These are phyloP conservation scores for Aureobasidium sp. DNA, from an alignment of 2,329 filamentous ascomycete genomes.

Conservation along the genomic window DNA sequence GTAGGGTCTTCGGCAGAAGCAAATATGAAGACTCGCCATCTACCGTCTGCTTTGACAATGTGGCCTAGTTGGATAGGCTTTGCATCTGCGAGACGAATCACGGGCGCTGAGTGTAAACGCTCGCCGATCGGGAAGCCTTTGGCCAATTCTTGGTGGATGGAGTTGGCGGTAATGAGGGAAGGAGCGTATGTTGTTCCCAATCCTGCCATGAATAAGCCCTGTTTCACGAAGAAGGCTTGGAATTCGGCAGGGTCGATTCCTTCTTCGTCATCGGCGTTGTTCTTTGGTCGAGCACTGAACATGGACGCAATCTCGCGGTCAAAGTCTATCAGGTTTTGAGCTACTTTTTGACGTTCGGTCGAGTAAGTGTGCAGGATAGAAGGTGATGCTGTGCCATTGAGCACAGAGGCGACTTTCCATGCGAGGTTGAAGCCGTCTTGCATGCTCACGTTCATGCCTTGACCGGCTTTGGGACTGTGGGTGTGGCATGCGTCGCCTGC, in stretches of 20 bases:
- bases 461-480: conserved; percentile 36
- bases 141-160: conserved; percentile 28
- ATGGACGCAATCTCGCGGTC: conserved; percentile 29
- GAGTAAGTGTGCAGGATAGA: conserved; percentile 33
- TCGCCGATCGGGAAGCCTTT: conserved; percentile 36
- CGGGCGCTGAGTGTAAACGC: conserved; percentile 46
- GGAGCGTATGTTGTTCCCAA: conserved; percentile 47
- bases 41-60: conserved; percentile 42
- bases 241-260: conserved; percentile 23
- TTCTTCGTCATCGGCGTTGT: conserved; percentile 13
- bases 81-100: conserved; percentile 52
- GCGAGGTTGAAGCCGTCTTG: conserved; percentile 36
- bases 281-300: conserved; percentile 14
- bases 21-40: conserved; percentile 45
- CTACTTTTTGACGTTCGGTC: conserved; percentile 34
- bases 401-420: conserved; percentile 36
- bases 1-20: conserved; percentile 28
- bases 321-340: conserved; percentile 36
- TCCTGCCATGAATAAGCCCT: conserved; percentile 34
- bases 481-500: conserved; percentile 35
- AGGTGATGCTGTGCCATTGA: conserved; percentile 30
- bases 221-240: conserved; percentile 13
- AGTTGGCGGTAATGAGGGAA: conserved; percentile 33
- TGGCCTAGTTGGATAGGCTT: conserved; percentile 44
- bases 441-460: conserved; percentile 38